Evolutionary conservation across 1,284 basidiomycete species (phyloP), one percentile per base, ranked within the genome.

Genomic region (Entoloma clypeatum): DNA sequence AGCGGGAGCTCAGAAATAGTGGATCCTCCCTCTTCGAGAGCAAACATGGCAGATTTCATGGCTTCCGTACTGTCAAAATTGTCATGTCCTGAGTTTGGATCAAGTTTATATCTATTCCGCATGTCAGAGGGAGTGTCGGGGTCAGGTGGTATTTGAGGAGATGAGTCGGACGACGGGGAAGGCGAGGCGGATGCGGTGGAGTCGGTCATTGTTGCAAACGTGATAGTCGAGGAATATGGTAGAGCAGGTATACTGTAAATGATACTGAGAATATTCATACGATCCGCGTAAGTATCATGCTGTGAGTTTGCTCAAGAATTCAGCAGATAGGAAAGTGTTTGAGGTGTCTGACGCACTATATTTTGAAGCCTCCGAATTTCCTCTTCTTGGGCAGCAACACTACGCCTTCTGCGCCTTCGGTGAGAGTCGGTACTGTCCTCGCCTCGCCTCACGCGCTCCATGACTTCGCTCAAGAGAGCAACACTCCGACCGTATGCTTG

Each of bases 211-310:
- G 74, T 68, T 26, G 74, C 67, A 49, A 79, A 78, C 35, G 74
- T 55, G 11, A 75, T 71, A 22, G 75, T 63, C 19, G 77, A 71
- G 9, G 81, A 74, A 55, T 84, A 77, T 18, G 79, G 78, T 24
- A 78, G 74, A 30, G 83, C 71, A 16, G 83, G 84, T 60, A 90
- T 88, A 59, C 79, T 83, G 67, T 90, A 91, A 48, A 89, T 88
- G 49, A 88, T 73, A 53, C 85, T 87, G 43, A 90, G 72, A 54
- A 91, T 89, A 58, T 86, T 86, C 86, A 90, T 90, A 45, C 86
- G 78, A 63, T 90, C 86, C 43, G 86, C 86, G 59, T 90, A 90
- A 7, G 87, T 90, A 62, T 91, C 87, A 57, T 90, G 87, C 87
- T 90, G 57, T 11, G 49, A 33, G 31, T 50, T 36, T 23, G 39